phyloP scores from a whole-genome alignment of 495 filamentous ascomycete genomes.

The Pseudoneurospora amorphoporcata region DNA sequence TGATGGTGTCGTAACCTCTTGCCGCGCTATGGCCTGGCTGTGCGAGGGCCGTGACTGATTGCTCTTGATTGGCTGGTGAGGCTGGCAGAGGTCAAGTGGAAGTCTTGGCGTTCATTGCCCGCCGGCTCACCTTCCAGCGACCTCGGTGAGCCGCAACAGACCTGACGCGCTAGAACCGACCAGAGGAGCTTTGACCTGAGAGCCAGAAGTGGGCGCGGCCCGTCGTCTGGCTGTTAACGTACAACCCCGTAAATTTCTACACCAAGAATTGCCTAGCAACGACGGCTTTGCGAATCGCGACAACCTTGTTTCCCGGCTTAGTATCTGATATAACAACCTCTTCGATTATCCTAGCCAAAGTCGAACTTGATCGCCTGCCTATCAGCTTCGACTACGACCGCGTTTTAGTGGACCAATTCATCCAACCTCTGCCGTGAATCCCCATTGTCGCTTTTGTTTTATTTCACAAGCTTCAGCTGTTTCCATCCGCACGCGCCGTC shows the following conservation, averaged over 20 bases:
- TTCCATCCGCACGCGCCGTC: not conserved
- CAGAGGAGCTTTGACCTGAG: not conserved
- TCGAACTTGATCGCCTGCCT: not conserved
- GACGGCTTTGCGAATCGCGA: not conserved
- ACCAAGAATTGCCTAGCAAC: not conserved
- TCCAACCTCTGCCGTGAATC: not conserved
- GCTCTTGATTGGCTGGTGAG: not conserved
- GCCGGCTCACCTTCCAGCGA: not conserved
- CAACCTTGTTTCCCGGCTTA: not conserved
- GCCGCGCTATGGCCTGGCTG: not conserved
- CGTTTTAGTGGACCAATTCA: not conserved
- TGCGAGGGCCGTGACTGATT: not conserved
- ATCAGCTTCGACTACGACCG: not conserved
- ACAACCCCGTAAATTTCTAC: not conserved
- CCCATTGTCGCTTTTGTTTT: not conserved
- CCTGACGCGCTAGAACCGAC: not conserved
- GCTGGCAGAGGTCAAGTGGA: not conserved
- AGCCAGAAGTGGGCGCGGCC: not conserved
- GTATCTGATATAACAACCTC: not conserved
- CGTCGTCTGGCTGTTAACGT: not conserved
- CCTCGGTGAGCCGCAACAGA: not conserved
- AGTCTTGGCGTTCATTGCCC: not conserved
- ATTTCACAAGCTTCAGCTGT: not conserved
- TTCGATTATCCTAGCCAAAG: not conserved
- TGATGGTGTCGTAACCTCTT: not conserved